These are phyloP conservation scores for Daldinia vernicosa DNA, from an alignment of 495 filamentous ascomycete species.

Conservation along the genomic window DNA sequence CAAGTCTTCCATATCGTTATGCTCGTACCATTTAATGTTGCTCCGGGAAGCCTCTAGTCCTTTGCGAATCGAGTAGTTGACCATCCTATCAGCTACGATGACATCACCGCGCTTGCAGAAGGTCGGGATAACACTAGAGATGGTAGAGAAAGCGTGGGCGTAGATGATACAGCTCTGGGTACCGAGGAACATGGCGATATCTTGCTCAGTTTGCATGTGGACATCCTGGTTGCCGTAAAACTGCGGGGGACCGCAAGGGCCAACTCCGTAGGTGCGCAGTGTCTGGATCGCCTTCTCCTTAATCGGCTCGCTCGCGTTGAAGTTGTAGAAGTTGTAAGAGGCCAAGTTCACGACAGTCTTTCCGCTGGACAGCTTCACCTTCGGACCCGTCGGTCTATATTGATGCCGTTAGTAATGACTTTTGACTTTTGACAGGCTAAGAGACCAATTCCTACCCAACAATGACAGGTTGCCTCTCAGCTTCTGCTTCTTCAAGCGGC, in stretches of 20 bases:
- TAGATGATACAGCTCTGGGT: slow-evolving; percentile 91
- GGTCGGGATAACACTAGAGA: slow-evolving; percentile 90
- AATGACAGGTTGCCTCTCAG: slow-evolving; percentile 85
- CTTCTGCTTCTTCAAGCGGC: slow-evolving; percentile 77
- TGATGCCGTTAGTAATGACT: slow-evolving; percentile 7
- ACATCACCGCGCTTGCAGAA: slow-evolving; percentile 98
- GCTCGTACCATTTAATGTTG: slow-evolving; percentile 91
- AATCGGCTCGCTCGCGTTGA: slow-evolving; percentile 87
- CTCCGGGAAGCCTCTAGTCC: slow-evolving; percentile 93
- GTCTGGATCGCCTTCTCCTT: slow-evolving; percentile 95
- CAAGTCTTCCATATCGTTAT: slow-evolving; percentile 94
- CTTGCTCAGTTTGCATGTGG: slow-evolving; percentile 94
- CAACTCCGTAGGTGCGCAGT: slow-evolving; percentile 92
- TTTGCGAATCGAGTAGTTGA: slow-evolving; percentile 93
- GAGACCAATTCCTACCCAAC: slow-evolving; percentile 70
- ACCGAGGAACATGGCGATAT: slow-evolving; percentile 89
- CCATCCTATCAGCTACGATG: slow-evolving; percentile 95
- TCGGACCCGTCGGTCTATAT: slow-evolving; percentile 83
- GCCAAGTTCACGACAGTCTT: slow-evolving; percentile 91
- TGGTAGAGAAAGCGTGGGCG: slow-evolving; percentile 93
- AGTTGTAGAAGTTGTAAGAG: slow-evolving; percentile 96
- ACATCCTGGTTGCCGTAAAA: slow-evolving; percentile 99
- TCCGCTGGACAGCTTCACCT: slow-evolving; percentile 87
- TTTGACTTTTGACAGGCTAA: not conserved
- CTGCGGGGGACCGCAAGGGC: slow-evolving; percentile 93